Conservation (phyloP, 176 grass and related monocot genomes). For the Oryza coarctata region DNA sequence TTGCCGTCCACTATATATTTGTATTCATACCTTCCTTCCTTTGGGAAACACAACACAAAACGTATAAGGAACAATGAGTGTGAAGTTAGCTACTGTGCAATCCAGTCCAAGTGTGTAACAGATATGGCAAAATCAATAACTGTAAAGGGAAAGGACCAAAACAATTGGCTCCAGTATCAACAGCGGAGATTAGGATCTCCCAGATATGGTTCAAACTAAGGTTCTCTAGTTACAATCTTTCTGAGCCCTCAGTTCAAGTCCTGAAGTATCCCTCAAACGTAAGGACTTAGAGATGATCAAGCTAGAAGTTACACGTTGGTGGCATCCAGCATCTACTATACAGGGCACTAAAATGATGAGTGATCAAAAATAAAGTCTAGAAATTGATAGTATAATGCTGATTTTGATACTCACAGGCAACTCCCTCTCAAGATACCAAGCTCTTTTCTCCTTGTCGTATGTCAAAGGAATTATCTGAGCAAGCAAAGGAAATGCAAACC, state of each 20-base stretch:
- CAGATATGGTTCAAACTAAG: neutral
- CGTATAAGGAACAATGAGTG: conserved; percentile 20
- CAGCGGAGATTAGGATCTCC: neutral
- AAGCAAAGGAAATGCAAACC: conserved; percentile 6
- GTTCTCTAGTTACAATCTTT: neutral
- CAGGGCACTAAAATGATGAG: neutral
- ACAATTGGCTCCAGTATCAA: neutral
- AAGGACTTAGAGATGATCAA: neutral
- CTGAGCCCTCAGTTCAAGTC: neutral
- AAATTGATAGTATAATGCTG: neutral
- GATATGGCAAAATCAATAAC: neutral
- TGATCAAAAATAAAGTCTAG: neutral
- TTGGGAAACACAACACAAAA: conserved; percentile 34
- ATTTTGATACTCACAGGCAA: conserved; percentile 65
- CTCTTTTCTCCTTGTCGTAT: conserved; percentile 55
- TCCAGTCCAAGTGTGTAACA: neutral
- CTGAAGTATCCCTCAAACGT: neutral
- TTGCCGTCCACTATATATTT: conserved; percentile 88
- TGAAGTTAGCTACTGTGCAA: neutral
- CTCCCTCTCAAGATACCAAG: conserved; percentile 78
- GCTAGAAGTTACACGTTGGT: neutral
- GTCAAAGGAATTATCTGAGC: conserved; percentile 63
- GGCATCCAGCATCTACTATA: neutral
- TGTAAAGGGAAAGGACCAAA: neutral
- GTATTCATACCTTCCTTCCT: conserved; percentile 93